phyloP scores from a whole-genome alignment of 163 green algal genomes.

The Chlamydomonas reinhardtii region DNA sequence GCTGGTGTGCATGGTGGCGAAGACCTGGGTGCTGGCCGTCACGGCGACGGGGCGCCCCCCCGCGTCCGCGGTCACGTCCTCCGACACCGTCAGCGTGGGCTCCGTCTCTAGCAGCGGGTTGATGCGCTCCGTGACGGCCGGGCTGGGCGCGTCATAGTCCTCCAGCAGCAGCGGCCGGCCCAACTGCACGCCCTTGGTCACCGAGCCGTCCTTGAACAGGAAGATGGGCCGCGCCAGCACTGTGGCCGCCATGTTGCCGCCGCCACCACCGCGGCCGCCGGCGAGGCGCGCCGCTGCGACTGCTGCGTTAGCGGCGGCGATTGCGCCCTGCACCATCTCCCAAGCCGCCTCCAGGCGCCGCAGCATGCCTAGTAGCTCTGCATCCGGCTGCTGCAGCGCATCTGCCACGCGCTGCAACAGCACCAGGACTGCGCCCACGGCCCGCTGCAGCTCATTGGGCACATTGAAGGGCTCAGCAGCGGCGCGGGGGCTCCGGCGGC shows the following conservation, averaged over 20 bases:
- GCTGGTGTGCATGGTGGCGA: slow-evolving; percentile 51
- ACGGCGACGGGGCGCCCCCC: background rate
- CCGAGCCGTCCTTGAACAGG: slow-evolving; percentile 58
- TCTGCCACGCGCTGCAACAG: background rate
- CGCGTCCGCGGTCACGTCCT: slow-evolving; percentile 50
- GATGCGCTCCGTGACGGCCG: slow-evolving; percentile 60
- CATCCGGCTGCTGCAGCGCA: background rate
- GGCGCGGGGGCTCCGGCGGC: too few relatives aligned
- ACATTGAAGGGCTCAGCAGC: background rate
- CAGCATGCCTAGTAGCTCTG: background rate
- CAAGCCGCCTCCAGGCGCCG: slow-evolving; percentile 4
- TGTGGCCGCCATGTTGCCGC: background rate
- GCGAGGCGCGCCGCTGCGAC: background rate
- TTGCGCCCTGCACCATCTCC: background rate
- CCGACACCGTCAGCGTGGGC: slow-evolving; percentile 48
- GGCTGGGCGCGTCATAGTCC: slow-evolving; percentile 54
- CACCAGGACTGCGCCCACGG: background rate
- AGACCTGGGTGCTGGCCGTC: slow-evolving; percentile 18
- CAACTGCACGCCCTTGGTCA: slow-evolving; percentile 49
- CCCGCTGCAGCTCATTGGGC: background rate
- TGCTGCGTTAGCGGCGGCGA: background rate
- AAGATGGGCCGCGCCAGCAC: slow-evolving; percentile 43
- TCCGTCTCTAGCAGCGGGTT: slow-evolving; percentile 62
- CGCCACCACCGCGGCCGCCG: background rate
- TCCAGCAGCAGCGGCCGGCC: slow-evolving; percentile 54